These are phyloP conservation scores for Sporothrix schenckii DNA, from an alignment of 2,329 filamentous ascomycete species.

Conservation along the genomic window DNA sequence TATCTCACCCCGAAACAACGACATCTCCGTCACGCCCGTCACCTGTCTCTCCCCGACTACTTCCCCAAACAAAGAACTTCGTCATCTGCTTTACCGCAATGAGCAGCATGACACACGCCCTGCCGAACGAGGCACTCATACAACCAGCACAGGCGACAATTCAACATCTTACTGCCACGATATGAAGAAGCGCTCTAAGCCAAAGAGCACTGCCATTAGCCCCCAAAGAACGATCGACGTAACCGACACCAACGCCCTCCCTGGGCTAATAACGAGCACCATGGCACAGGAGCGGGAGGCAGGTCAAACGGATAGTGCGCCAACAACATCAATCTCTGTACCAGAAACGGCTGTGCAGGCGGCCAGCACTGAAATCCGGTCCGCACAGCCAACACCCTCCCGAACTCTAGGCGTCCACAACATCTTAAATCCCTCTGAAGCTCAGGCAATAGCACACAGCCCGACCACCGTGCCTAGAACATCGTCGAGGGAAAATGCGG, in stretches of 20 bases:
- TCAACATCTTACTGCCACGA: not conserved
- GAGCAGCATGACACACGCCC: conserved; percentile 31
- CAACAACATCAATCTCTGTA: not conserved
- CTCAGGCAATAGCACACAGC: conserved; percentile 36
- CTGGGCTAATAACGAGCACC: not conserved
- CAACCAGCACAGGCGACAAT: not conserved
- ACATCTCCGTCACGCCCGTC: not conserved
- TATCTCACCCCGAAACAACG: not conserved
- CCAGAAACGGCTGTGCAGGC: not conserved
- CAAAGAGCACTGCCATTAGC: conserved; percentile 23
- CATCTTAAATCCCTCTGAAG: conserved; percentile 50
- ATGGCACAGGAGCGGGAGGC: conserved; percentile 12
- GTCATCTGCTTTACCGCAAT: conserved; percentile 30
- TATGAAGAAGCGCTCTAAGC: not conserved
- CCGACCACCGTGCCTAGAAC: conserved; percentile 26
- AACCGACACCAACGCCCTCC: conserved; percentile 15
- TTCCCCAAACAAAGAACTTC: not conserved
- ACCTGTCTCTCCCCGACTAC: conserved; percentile 39
- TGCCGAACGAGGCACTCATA: conserved; percentile 31
- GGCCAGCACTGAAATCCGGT: conserved; percentile 37
- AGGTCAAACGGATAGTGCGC: not conserved
- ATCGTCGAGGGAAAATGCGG: conserved; percentile 14
- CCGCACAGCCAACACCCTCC: conserved; percentile 39
- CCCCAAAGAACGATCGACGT: conserved; percentile 24
- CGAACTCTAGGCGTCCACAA: conserved; percentile 49